These are phyloP conservation scores for Coniochaeta pulveracea DNA, from an alignment of 2,329 filamentous ascomycete species.

Conservation along the genomic window DNA sequence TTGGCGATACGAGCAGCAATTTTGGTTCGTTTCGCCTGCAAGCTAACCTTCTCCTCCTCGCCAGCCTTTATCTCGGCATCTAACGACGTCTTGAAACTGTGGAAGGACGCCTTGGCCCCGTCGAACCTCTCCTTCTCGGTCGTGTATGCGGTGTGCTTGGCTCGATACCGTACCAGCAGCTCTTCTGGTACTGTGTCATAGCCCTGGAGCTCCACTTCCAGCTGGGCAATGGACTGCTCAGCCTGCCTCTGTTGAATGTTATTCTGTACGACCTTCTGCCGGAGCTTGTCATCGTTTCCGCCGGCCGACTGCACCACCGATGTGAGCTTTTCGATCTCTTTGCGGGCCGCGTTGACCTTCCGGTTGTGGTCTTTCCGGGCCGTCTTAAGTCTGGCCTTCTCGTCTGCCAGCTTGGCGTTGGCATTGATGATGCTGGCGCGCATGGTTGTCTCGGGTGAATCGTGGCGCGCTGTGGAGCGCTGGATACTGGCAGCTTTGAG, in stretches of 20 bases:
- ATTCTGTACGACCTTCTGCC: conserved; percentile 65
- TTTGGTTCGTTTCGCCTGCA: conserved; percentile 61
- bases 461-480: conserved; percentile 52
- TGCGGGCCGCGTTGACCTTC: conserved; percentile 53
- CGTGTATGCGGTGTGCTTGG: conserved; percentile 39
- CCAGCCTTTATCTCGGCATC: conserved; percentile 53
- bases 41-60: conserved; percentile 50
- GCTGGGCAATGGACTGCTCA: conserved; percentile 19
- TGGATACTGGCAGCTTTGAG: conserved; percentile 31
- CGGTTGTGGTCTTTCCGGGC: conserved; percentile 66
- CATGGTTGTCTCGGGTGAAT: conserved; percentile 66
- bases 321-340: conserved; percentile 61
- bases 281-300: conserved; percentile 64
- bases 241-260: conserved; percentile 60
- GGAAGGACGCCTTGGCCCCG: conserved; percentile 38
- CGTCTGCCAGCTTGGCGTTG: conserved; percentile 59
- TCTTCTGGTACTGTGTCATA: conserved; percentile 54
- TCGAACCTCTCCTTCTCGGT: conserved; percentile 50
- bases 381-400: conserved; percentile 57
- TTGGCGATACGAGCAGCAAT: conserved; percentile 60
- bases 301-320: conserved; percentile 57
- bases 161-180: conserved; percentile 44
- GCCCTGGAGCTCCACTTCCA: conserved; percentile 51
- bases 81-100: conserved; percentile 46
- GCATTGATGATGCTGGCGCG: conserved; percentile 65